Evolutionary conservation across 225 moss, liverwort and hornwort genomes (phyloP), one percentile per base, ranked within the genome.

Genomic region (Anthoceros angustus): DNA sequence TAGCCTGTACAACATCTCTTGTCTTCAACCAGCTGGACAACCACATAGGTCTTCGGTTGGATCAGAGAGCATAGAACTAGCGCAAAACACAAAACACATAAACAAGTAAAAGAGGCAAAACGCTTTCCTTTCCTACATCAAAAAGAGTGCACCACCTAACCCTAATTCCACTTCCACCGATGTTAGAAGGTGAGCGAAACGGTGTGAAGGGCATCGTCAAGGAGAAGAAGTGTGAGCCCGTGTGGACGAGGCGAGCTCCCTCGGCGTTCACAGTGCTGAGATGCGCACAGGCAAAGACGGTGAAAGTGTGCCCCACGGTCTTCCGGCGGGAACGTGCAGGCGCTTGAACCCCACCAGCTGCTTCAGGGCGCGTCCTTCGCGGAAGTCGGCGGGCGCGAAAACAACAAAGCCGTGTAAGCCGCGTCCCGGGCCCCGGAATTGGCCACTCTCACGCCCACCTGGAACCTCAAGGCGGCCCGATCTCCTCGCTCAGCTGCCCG

Each of bases 291-390:
- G 64, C 74, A 61, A 81, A 75, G 42, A 84, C 24, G 49, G 63
- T 69, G 41, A 84, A 70, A 14, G 79, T 60, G 24, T 81, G 72
- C 25, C 77, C 73, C 43, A 62, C 43, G 25, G 73, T 72, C 15
- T 63, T 23, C 18, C 75, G 0, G 73, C 25, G 20, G 74, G 73
- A 66, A 88, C 20, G 66, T 70, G 72, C 48, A 90, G 78, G 10
- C 83, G 74, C 67, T 86, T 77, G 42, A 91, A 91, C 42, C 69
- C 80, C 64, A 88, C 73, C 12, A 95, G 77, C 67, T 91, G 83
- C 71, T 77, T 86, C 67, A 86, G n/a, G 3, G 77, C 32, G 50
- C 26, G 8, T 87, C 88, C 42, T 48, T 67, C 20, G 86, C 86
- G 12, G 77, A 75, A 0, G 41, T 62, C 12, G 93, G 86, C n/a